Evolutionary conservation across 2,329 filamentous ascomycete species (phyloP).

Genomic region (Cadophora gregata): DNA sequence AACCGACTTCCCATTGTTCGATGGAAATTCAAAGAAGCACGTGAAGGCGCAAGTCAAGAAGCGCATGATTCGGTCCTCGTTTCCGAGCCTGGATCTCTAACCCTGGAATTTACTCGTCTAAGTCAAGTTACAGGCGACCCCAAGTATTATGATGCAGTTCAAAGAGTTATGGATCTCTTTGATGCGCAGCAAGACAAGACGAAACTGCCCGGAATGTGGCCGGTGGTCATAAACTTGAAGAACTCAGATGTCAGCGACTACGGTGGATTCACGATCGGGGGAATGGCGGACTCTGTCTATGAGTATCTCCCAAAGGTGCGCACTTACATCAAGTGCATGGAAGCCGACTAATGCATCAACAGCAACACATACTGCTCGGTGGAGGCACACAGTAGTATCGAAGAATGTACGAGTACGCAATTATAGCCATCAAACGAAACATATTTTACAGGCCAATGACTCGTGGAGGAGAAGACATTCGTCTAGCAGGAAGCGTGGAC

Average conservation of each 20-base stretch:
- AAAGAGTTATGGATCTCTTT: conserved; percentile 62
- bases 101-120: conserved; percentile 68
- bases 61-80: conserved; percentile 61
- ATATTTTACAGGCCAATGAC: conserved; percentile 55
- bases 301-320: conserved; percentile 62
- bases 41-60: conserved; percentile 60
- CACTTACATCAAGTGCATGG: neutral
- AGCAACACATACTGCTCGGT: conserved; percentile 71
- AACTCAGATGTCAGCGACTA: conserved; percentile 63
- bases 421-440: conserved; percentile 52
- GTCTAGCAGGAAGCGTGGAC: neutral
- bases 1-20: conserved; percentile 81
- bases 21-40: conserved; percentile 52
- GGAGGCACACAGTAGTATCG: conserved; percentile 58
- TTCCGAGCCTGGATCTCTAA: conserved; percentile 64
- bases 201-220: conserved; percentile 67
- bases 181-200: conserved; percentile 59
- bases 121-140: conserved; percentile 65
- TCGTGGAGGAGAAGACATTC: conserved; percentile 42
- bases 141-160: conserved; percentile 66
- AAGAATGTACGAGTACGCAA: conserved; percentile 52
- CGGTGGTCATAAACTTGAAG: conserved; percentile 57
- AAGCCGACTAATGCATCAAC: neutral
- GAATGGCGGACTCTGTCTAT: conserved; percentile 62
- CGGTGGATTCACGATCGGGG: conserved; percentile 57